These are phyloP conservation scores for Royoungia palumana DNA, from an alignment of 768 basidiomycete species.

Conservation along the genomic window DNA sequence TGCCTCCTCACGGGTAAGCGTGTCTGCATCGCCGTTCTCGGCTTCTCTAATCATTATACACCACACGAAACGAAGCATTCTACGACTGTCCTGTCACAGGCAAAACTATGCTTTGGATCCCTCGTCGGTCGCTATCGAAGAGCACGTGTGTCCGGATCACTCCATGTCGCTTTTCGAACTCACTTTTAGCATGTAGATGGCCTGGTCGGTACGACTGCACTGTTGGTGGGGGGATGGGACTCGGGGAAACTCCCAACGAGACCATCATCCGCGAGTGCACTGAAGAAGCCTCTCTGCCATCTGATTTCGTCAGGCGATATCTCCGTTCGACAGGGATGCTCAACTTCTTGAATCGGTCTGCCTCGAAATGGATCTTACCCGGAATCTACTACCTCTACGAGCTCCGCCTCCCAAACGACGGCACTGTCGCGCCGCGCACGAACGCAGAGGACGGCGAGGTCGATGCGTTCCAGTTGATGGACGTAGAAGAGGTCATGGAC, in stretches of 20 bases:
- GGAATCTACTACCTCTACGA: conserved; percentile 46
- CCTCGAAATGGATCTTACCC: conserved; percentile 42
- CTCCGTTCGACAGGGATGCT: conserved; percentile 37
- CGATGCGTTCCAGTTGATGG: conserved; percentile 40
- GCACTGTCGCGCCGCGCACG: conserved; percentile 31
- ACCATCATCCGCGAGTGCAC: conserved; percentile 42
- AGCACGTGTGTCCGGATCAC: conserved; percentile 32
- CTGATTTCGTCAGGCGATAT: conserved; percentile 32
- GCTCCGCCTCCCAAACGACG: conserved; percentile 37
- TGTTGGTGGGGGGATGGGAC: conserved; percentile 41
- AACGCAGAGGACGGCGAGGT: conserved; percentile 43
- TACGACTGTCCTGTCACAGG: conserved; percentile 30
- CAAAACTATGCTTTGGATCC: conserved; percentile 37
- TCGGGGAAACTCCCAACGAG: conserved; percentile 35
- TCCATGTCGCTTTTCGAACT: neutral
- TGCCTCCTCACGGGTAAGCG: conserved; percentile 38
- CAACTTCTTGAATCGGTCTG: conserved; percentile 42
- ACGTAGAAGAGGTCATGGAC: conserved; percentile 31
- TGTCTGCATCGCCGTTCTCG: too few species aligned
- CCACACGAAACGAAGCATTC: conserved; percentile 27
- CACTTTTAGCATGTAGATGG: conserved; percentile 14
- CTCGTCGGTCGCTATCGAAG: conserved; percentile 39
- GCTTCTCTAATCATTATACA: neutral
- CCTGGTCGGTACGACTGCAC: conserved; percentile 42
- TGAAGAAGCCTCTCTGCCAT: conserved; percentile 42